Base-by-base conservation (phyloP, 1,284 basidiomycete species). In the Crucibulum parvulum region DNA sequence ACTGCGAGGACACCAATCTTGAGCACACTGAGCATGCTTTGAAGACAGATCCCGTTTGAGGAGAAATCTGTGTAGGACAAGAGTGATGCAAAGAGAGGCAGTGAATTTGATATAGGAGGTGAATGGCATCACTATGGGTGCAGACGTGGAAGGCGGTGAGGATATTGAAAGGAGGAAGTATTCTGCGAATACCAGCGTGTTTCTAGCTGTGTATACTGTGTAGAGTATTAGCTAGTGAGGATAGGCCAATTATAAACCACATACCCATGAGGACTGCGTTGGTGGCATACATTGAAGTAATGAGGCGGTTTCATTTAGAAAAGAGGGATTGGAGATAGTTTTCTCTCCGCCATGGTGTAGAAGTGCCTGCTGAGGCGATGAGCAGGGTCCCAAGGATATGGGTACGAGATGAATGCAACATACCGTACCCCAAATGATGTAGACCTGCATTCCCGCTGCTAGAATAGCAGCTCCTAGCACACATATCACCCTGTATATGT, bases 251-350 rank as follows among this genome's bases (percentile, higher is more conserved):
- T 46, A 35, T n/a, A 13, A n/a, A 46, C 57, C 8, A 35, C 24
- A 4, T 52, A 67, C 66, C 62, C 3, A 68, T 58, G 16, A 64
- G 54, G 11, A 66, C 61, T 2, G 65, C 64, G 39, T 65, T 65
- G 15, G 67, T 60, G 18, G 67, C 66, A 39, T 55, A 69, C 39
- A 65, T 53, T 6, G 67, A 65, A 18, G 63, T 64, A 7, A 66
- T 61, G 7, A 68, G 60, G 43, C 51, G 59, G 31, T 65, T 66
- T 15, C 65, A 62, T 38, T 62, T 63, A 4, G 54, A 61, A 45
- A 66, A 68, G 37, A 66, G 58, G 52, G 65, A 61, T 58, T 66
- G 63, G 13, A 66, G 63, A 52, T 68, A 66, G 45, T 68, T 68
- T 66, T 68, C 52, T 66, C 66, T 7, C 63, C 63, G 2, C 64